These are phyloP conservation scores for Climacium dendroides DNA, from an alignment of 225 moss, liverwort and hornwort species.

Conservation along the genomic window DNA sequence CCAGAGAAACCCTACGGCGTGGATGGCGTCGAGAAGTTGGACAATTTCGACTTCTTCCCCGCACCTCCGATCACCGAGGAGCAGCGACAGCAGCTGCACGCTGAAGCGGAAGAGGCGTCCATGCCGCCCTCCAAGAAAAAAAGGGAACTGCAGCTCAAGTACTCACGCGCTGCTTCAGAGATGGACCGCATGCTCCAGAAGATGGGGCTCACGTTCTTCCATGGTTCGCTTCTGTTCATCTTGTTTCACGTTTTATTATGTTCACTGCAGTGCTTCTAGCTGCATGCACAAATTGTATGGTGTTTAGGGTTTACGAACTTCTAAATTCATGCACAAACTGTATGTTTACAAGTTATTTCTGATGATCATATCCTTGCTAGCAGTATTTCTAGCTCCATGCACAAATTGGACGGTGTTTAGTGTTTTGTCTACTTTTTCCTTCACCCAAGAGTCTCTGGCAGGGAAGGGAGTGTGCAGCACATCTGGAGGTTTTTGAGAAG, in stretches of 20 bases:
- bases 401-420: not conserved
- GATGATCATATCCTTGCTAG: not conserved
- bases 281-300: not conserved
- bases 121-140: slow-evolving; percentile 23
- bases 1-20: slow-evolving; percentile 29
- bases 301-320: not conserved
- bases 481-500: not conserved
- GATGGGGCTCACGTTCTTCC: slow-evolving; percentile 79
- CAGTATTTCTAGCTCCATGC: not conserved
- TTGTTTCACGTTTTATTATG: not conserved
- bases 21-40: slow-evolving; percentile 6
- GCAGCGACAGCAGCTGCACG: slow-evolving; percentile 9
- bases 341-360: not conserved
- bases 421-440: not conserved
- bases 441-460: not conserved
- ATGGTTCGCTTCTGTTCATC: slow-evolving; percentile 4
- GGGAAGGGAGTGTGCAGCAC: not conserved
- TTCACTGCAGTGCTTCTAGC: not conserved
- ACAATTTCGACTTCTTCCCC: slow-evolving; percentile 50
- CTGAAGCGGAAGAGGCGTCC: not conserved
- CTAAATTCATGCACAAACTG: not conserved
- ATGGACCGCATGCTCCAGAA: slow-evolving; percentile 68
- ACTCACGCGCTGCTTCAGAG: slow-evolving; percentile 24
- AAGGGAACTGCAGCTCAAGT: slow-evolving; percentile 33
- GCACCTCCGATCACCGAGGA: slow-evolving; percentile 4